Conservation (phyloP, 2,329 filamentous ascomycete species). For the Cladosporium sphaerospermum region DNA sequence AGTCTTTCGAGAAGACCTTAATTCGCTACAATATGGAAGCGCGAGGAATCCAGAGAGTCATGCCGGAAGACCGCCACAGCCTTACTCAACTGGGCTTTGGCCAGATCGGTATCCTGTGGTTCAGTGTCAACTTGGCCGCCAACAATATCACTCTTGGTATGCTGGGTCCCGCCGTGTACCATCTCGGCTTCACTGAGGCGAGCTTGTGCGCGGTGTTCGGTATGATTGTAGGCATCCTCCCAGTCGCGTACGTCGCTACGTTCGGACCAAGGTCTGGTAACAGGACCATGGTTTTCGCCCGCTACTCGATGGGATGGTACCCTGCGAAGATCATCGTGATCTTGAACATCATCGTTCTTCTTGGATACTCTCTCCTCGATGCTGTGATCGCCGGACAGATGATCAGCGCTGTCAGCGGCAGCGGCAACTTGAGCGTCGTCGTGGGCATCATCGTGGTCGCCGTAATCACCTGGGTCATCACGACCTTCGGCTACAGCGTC, state of each 20-base stretch:
- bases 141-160: slow-evolving; percentile 61
- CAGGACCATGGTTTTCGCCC: slow-evolving; percentile 55
- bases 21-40: slow-evolving; percentile 52
- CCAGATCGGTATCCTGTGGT: slow-evolving; percentile 54
- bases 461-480: slow-evolving; percentile 56
- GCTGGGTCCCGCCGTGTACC: slow-evolving; percentile 54
- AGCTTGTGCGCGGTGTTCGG: slow-evolving; percentile 54
- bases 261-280: slow-evolving; percentile 58
- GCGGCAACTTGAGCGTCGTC: slow-evolving; percentile 54
- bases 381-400: slow-evolving; percentile 64
- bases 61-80: slow-evolving; percentile 48
- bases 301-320: slow-evolving; percentile 61
- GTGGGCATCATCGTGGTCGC: slow-evolving; percentile 63
- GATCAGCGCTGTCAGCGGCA: slow-evolving; percentile 56
- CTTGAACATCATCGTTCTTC: slow-evolving; percentile 56
- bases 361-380: slow-evolving; percentile 55
- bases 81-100: slow-evolving; percentile 47
- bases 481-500: slow-evolving; percentile 60
- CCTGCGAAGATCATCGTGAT: slow-evolving; percentile 58
- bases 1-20: slow-evolving; percentile 36
- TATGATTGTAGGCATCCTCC: slow-evolving; percentile 47
- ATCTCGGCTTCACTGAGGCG: slow-evolving; percentile 52
- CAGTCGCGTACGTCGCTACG: slow-evolving; percentile 55
- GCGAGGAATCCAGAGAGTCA: slow-evolving; percentile 55
- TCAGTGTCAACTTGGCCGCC: slow-evolving; percentile 56